Conservation (phyloP, 108 stramenopile species). For the Nitzschia sp. region DNA sequence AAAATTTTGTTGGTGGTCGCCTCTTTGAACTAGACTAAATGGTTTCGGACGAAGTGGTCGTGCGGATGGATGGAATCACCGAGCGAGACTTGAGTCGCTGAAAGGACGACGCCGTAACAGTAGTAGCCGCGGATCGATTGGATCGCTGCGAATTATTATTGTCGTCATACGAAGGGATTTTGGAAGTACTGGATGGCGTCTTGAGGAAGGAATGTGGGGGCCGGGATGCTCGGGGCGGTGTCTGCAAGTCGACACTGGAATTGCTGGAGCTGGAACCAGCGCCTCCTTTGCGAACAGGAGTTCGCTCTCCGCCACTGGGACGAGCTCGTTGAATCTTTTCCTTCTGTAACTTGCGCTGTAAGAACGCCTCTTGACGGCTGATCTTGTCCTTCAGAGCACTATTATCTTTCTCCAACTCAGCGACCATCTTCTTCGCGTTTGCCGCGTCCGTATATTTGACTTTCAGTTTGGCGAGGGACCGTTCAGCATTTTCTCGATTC, state of each 20-base stretch:
- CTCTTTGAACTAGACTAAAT: no score
- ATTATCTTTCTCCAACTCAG: constrained; percentile 57
- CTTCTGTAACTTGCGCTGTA: constrained; percentile 50
- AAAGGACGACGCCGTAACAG: background rate
- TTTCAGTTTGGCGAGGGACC: constrained; percentile 11
- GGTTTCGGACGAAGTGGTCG: background rate
- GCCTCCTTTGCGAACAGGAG: background rate
- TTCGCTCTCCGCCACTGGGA: background rate
- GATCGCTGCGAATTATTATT: background rate
- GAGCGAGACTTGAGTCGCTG: background rate
- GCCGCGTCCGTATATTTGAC: constrained; percentile 15
- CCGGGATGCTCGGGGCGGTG: background rate
- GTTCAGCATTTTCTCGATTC: constrained; percentile 18
- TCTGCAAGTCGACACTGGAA: background rate
- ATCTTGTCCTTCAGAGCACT: constrained; percentile 56
- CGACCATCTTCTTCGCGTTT: constrained; percentile 15
- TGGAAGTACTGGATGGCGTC: no score
- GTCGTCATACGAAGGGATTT: no score
- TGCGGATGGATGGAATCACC: background rate
- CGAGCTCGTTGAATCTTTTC: constrained; percentile 34
- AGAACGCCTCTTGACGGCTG: constrained; percentile 47
- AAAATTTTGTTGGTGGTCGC: no score
- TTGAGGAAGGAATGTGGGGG: background rate
- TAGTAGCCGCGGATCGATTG: background rate
- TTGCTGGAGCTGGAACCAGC: background rate